Conservation (phyloP, 192 early-diverging fungal species). For the Piromyces finnis region DNA sequence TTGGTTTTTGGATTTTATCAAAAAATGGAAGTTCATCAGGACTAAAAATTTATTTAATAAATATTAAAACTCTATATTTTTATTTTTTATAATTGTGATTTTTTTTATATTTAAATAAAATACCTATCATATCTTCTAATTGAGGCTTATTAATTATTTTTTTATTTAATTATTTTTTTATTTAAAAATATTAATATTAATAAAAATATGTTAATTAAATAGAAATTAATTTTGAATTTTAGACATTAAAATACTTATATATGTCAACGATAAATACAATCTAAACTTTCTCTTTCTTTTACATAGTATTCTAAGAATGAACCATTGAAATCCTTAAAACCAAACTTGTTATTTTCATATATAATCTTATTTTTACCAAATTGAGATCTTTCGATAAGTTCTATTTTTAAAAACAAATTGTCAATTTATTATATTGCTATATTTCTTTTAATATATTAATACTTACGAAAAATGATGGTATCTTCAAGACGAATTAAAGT, state of each 20-base stretch:
- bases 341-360: conserved; percentile 49
- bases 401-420: no score
- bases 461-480: conserved; percentile 73
- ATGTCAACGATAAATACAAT: conserved; percentile 35
- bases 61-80: conserved; percentile 59
- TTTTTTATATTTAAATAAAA: no score
- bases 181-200: no score
- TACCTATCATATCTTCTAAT: background rate
- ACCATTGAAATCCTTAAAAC: conserved; percentile 43
- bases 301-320: conserved; percentile 84
- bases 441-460: background rate
- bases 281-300: conserved; percentile 77
- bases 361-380: conserved; percentile 68
- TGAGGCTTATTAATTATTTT: background rate
- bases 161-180: no score
- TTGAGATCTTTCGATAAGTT: conserved; percentile 84
- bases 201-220: no score
- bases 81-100: no score
- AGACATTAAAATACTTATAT: no score
- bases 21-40: conserved; percentile 97
- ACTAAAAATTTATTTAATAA: conserved; percentile 11
- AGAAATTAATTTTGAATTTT: no score
- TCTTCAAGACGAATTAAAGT: conserved; percentile 85
- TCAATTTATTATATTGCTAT: no score
- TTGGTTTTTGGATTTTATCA: conserved; percentile 54